Base-by-base conservation (phyloP, 2,329 filamentous ascomycete species). In the Monosporascus ibericus region DNA sequence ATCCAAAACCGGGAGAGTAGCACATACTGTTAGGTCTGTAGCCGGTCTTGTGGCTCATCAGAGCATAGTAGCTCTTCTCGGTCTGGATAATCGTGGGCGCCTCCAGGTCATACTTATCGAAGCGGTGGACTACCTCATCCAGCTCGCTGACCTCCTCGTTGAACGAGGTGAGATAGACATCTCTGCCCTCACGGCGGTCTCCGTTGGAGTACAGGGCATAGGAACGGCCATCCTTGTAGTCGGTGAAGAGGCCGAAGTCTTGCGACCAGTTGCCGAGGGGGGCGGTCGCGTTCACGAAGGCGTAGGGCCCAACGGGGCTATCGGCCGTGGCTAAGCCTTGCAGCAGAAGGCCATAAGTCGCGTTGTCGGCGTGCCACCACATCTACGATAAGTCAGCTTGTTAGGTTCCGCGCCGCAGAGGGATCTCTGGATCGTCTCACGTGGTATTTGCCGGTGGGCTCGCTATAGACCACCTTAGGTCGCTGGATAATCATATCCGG, bases 1-100 rank as follows among this genome's bases (percentile, higher is more conserved):
- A 34, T 14, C 14, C 30, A 14, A 34, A 34, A 5, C 11, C 30
- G 9, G 30, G 30, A 20, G 11, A 20, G 18, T 11, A 48, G 4
- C 39, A 48, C 47, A 24, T 47, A 65, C 65, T 83, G 49, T 84
- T 84, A 1, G 81, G 80, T n/a, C 81, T 70, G 51, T 84, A 84
- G 0, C 81, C 81, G 0, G 81, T 84, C 69, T 84, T 84, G 56
- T 84, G 81, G 57, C 78, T 81, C 80, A 84, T 83, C 37, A 84
- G 60, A 0, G 79, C 78, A 58, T 77, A 84, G 58, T 84, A 84
- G 57, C 78, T 81, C 53, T 73, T 71, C 36, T 84, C 79, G 0
- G 81, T 84, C 61, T 83, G 80, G 6, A 84, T 70, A 49, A 84
- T 83, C 0, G 78, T 81, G 0, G 81, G 81, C 0, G 80, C 81